Evolutionary conservation across 208 protist genomes (phyloP).

Genomic region (Vickermania spadyakhi): DNA sequence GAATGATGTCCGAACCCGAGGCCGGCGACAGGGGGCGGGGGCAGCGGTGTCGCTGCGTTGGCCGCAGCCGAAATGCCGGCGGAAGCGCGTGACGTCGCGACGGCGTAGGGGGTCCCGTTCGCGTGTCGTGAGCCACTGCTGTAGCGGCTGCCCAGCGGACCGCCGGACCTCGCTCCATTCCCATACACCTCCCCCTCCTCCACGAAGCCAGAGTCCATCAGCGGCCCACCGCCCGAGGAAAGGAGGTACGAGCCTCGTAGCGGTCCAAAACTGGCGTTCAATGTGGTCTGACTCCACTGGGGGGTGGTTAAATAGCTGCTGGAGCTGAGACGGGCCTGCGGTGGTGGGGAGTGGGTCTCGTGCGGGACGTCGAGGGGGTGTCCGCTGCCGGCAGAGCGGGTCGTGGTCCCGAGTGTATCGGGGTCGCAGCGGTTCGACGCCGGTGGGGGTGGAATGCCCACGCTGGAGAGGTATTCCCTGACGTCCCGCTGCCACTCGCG

Average conservation of each 20-base stretch:
- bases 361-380: background rate
- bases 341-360: background rate
- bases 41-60: background rate
- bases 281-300: no score
- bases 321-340: no score
- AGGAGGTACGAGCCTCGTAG: no score
- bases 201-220: no score
- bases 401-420: background rate
- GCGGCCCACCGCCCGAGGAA: no score
- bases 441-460: background rate
- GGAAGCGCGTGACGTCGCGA: background rate
- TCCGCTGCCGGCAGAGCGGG: background rate
- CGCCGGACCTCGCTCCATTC: background rate
- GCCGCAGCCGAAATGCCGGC: background rate
- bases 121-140: background rate
- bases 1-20: no score
- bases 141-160: background rate
- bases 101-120: background rate
- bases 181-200: no score
- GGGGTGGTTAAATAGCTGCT: no score
- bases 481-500: conserved; percentile 20
- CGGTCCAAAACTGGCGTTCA: no score
- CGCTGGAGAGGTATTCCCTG: background rate
- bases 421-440: background rate
- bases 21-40: background rate